Conservation (phyloP, 75 land plant species). For the Isoetes taiwanensis region DNA sequence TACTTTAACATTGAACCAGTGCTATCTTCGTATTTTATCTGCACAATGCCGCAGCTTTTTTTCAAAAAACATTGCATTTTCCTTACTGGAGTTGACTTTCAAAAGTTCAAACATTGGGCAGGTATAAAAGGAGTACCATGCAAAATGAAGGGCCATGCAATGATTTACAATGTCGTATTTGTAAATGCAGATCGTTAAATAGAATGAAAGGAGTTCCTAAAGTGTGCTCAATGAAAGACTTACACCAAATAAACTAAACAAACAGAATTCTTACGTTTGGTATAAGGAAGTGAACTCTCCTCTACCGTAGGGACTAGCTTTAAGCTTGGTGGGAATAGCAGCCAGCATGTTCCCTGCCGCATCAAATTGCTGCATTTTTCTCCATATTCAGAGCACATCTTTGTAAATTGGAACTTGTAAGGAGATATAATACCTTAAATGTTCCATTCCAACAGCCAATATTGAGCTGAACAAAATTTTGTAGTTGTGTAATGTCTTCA, state of each 20-base stretch:
- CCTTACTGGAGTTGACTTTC: no score
- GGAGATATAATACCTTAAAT: constrained; percentile 29
- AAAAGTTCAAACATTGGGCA: no score
- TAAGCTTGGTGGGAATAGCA: constrained; percentile 42
- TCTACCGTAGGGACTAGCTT: constrained; percentile 68
- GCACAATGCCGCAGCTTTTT: no score
- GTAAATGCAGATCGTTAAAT: no score
- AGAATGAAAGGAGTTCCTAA: not conserved
- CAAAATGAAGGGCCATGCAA: no score
- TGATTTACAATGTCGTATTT: no score
- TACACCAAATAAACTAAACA: not conserved
- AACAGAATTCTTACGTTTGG: constrained; percentile 56
- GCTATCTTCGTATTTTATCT: no score
- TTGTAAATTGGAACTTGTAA: not conserved
- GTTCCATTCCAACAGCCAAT: constrained; percentile 69
- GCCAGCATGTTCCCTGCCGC: constrained; percentile 45
- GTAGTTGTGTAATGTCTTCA: no score
- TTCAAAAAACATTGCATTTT: no score
- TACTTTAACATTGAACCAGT: no score
- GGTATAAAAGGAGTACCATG: no score
- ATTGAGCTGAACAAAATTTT: constrained; percentile 43
- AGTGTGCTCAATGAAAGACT: constrained; percentile 2
- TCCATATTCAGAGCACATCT: not conserved
- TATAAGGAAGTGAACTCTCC: constrained; percentile 72
- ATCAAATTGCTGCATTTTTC: constrained; percentile 70